phyloP scores from a whole-genome alignment of 208 protist genomes.

The Herpetomonas tarakana region DNA sequence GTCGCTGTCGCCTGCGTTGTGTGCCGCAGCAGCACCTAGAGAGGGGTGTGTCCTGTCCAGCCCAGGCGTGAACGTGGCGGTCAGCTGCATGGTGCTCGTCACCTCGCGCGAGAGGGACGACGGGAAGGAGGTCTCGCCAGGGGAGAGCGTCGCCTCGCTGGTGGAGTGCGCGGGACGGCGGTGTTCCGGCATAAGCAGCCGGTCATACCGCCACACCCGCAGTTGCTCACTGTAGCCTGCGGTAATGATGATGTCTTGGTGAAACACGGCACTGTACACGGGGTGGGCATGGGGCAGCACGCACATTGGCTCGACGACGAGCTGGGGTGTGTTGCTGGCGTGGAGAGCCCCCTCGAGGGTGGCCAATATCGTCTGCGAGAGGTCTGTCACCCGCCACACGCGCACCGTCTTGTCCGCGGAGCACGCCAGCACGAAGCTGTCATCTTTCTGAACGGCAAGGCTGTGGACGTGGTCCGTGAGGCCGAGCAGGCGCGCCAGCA shows the following conservation, averaged over 20 bases:
- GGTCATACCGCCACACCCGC: conserved; percentile 54
- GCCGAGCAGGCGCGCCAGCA: conserved; percentile 32
- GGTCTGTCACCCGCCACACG: conserved; percentile 37
- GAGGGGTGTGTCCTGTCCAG: conserved; percentile 4
- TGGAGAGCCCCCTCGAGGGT: background rate
- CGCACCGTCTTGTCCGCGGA: conserved; percentile 72
- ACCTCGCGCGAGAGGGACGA: background rate
- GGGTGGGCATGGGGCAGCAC: conserved; percentile 63
- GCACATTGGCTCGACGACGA: conserved; percentile 24
- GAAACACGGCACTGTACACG: conserved; percentile 69
- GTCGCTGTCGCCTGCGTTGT: background rate
- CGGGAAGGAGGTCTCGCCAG: background rate
- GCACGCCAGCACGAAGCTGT: conserved; percentile 56
- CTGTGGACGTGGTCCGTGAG: conserved; percentile 71
- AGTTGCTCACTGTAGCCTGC: conserved; percentile 66
- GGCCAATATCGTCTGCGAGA: conserved; percentile 1
- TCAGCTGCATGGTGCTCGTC: conserved; percentile 17
- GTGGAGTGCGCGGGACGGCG: background rate
- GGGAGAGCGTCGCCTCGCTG: background rate
- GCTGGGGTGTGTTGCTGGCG: background rate
- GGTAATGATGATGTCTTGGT: conserved; percentile 67
- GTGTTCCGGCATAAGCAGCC: conserved; percentile 7
- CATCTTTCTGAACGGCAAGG: conserved; percentile 45
- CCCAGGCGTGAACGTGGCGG: conserved; percentile 22
- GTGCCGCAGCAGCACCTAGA: no score